Percentiles rank a stretch among this genome's conserved stretches.
Conservation (phyloP, 2,329 filamentous ascomycete species). For the Fusarium pseudoanthophilum region DNA sequence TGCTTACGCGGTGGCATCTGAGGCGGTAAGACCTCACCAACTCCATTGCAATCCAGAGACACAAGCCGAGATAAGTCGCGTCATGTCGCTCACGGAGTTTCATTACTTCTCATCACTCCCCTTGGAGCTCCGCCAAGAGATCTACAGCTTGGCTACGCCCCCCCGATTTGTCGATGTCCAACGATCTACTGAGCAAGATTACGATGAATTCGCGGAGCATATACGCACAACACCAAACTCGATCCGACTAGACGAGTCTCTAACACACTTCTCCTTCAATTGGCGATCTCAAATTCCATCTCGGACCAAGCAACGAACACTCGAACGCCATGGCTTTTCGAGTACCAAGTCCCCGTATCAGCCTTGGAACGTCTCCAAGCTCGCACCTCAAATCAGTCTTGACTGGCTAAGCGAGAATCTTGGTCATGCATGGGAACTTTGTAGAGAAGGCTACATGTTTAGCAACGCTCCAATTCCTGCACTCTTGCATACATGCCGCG, state of each 20-base stretch:
- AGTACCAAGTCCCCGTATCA: neutral
- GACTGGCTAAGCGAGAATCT: neutral
- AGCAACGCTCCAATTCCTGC: neutral
- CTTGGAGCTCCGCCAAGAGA: neutral
- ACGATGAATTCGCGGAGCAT: neutral
- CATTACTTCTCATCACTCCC: neutral
- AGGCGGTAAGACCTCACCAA: neutral
- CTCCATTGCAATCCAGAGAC: neutral
- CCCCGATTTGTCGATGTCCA: neutral
- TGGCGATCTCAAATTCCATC: neutral
- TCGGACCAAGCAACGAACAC: rapidly evolving
- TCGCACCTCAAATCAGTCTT: neutral
- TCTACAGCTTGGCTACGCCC: neutral
- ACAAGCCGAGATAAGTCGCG: rapidly evolving
- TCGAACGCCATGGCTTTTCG: neutral
- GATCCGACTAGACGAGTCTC: neutral
- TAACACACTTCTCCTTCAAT: neutral
- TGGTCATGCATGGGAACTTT: neutral
- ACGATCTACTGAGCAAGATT: neutral
- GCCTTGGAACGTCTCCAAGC: neutral
- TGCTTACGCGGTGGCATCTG: neutral
- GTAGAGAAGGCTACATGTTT: neutral
- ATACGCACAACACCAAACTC: neutral
- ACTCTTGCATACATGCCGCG: neutral
- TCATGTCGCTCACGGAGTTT: neutral